Percentiles rank a stretch among this genome's conserved stretches.
Evolutionary conservation across 345 rosid genomes (phyloP).

Genomic region (Noccaea bulbosa): DNA sequence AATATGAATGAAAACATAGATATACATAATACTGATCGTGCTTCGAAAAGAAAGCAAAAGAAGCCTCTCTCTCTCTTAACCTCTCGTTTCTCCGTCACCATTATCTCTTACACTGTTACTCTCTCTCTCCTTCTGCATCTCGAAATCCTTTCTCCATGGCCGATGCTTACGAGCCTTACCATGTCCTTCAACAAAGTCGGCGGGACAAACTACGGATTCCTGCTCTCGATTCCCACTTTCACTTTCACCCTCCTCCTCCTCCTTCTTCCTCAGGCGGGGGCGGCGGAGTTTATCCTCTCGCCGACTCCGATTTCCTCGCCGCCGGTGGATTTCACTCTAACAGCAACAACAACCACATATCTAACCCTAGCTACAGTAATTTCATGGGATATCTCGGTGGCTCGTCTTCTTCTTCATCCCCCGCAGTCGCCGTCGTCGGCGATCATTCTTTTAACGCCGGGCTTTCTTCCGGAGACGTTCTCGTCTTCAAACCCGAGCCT

Average conservation of each 20-base stretch:
- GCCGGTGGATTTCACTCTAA: constrained; percentile 56
- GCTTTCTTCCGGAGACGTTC: constrained; percentile 47
- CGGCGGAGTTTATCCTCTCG: constrained; percentile 53
- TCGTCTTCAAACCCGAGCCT: constrained; percentile 61
- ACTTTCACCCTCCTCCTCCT: constrained; percentile 40
- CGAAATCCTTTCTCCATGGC: constrained; percentile 33
- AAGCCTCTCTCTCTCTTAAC: constrained; percentile 41
- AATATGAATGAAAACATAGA: not conserved
- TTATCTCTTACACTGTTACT: constrained; percentile 60
- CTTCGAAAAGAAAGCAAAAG: constrained; percentile 40
- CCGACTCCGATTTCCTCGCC: constrained; percentile 58
- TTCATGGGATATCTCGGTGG: constrained; percentile 54
- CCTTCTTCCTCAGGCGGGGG: constrained; percentile 27
- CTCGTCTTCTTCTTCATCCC: constrained; percentile 39
- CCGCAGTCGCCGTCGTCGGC: constrained; percentile 37
- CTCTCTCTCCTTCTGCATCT: constrained; percentile 19
- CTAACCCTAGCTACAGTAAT: constrained; percentile 56
- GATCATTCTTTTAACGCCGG: constrained; percentile 49
- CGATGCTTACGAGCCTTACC: constrained; percentile 85
- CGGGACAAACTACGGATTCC: constrained; percentile 83
- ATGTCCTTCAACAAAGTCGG: constrained; percentile 90
- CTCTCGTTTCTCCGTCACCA: constrained; percentile 70
- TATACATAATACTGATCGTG: constrained; percentile 37
- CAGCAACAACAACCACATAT: constrained; percentile 44
- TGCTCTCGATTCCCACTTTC: constrained; percentile 41